Conservation (phyloP, 495 filamentous ascomycete species). For the Lasiosphaeriaceae sp. region DNA sequence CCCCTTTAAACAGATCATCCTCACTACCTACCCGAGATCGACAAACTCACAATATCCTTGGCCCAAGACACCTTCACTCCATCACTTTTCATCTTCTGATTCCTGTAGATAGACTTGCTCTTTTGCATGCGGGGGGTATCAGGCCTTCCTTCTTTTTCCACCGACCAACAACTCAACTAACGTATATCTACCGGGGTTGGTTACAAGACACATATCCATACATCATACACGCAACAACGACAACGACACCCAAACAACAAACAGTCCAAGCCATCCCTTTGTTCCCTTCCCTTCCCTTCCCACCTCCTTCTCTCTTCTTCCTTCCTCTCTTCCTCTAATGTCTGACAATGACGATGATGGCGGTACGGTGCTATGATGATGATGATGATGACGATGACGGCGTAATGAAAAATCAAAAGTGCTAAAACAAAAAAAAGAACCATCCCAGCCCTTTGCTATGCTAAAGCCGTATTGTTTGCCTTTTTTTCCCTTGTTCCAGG, state of each 20-base stretch:
- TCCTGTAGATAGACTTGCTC: no score
- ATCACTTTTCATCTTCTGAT: no score
- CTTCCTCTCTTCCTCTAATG: not conserved
- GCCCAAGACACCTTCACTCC: no score
- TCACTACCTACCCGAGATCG: no score
- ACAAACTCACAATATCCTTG: no score
- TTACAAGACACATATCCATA: not conserved
- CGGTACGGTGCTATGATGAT: not conserved
- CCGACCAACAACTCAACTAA: no score
- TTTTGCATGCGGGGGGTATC: no score
- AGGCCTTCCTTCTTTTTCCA: no score
- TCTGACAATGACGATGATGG: not conserved
- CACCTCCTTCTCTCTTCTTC: not conserved
- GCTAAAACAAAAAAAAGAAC: conserved; percentile 3
- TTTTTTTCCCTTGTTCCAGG: not conserved
- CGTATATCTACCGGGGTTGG: not conserved
- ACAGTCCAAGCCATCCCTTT: no score
- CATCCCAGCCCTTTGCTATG: conserved; percentile 19
- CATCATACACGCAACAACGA: not conserved
- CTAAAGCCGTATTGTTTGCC: conserved; percentile 5
- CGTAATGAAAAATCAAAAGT: not conserved
- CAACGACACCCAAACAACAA: not conserved
- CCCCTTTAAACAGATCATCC: no score
- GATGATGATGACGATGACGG: not conserved
- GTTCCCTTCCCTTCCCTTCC: not conserved